These are phyloP conservation scores for Penicillium sp. DNA, from an alignment of 2,329 filamentous ascomycete genomes.

Conservation along the genomic window DNA sequence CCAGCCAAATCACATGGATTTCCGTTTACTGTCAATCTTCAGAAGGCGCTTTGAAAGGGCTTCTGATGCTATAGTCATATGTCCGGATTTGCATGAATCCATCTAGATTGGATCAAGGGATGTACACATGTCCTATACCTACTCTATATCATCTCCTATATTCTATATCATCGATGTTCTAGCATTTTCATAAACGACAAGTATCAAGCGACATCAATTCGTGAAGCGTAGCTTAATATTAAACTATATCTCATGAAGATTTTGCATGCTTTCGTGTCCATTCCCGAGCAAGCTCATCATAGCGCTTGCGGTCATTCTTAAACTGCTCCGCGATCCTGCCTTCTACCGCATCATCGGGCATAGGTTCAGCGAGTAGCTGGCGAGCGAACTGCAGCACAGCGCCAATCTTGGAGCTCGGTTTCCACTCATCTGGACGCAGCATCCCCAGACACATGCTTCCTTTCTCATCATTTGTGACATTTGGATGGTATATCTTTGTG, in stretches of 20 bases:
- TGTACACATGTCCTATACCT: no score
- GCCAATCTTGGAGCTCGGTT: slow-evolving; percentile 71
- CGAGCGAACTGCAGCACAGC: slow-evolving; percentile 72
- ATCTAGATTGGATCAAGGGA: no score
- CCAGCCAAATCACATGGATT: no score
- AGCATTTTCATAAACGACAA: no score
- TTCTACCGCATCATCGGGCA: slow-evolving; percentile 86
- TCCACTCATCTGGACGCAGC: slow-evolving; percentile 84
- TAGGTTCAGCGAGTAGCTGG: slow-evolving; percentile 69
- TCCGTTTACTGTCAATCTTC: no score
- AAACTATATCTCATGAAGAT: neutral
- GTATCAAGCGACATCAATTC: no score
- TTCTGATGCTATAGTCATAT: no score
- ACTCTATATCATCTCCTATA: no score
- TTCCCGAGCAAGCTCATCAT: slow-evolving; percentile 66
- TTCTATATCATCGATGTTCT: no score
- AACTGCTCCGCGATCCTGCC: slow-evolving; percentile 79
- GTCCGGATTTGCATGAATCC: no score
- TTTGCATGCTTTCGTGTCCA: slow-evolving; percentile 68
- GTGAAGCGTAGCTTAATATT: no score
- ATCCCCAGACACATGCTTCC: slow-evolving; percentile 81
- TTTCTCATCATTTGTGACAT: slow-evolving; percentile 78
- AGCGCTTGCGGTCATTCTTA: slow-evolving; percentile 60
- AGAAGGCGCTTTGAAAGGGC: no score
- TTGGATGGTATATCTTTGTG: slow-evolving; percentile 93